A percentile compares a stretch with the other conserved stretches of the same genome.
Conservation (phyloP, 352 stramenopile species). For the Pythium folliculosum region DNA sequence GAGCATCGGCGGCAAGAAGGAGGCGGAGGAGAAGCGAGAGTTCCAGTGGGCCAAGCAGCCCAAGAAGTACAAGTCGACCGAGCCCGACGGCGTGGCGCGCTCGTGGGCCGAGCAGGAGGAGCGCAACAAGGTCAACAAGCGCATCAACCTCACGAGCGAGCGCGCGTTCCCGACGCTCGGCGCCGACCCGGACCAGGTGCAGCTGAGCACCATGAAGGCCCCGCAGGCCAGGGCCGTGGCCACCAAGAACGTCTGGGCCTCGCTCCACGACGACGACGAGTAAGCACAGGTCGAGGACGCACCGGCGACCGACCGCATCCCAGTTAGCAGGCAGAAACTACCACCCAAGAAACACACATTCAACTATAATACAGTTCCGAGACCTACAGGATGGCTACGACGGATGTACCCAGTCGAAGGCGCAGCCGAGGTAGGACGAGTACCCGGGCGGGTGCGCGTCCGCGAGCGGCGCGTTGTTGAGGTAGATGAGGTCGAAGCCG, state of each 20-base stretch:
- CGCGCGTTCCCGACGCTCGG: conserved; percentile 78
- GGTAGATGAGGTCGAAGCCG: conserved; percentile 75
- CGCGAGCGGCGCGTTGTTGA: conserved; percentile 39
- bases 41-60: conserved; percentile 86
- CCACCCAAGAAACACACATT: background rate
- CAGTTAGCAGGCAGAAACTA: background rate
- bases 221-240: conserved; percentile 55
- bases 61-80: conserved; percentile 80
- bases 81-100: conserved; percentile 55
- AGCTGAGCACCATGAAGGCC: conserved; percentile 71
- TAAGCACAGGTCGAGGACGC: conserved; percentile 46
- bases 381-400: background rate
- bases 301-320: no score
- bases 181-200: conserved; percentile 43
- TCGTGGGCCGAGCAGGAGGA: conserved; percentile 78
- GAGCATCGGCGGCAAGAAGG: conserved; percentile 53
- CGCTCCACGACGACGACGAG: conserved; percentile 64
- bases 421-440: conserved; percentile 59
- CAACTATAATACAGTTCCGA: background rate
- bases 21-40: conserved; percentile 41
- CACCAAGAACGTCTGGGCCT: conserved; percentile 75
- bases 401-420: conserved; percentile 35
- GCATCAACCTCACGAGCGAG: conserved; percentile 75
- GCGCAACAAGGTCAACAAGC: conserved; percentile 56
- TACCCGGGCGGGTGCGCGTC: conserved; percentile 53